Evolutionary conservation across 495 filamentous ascomycete species (phyloP).

Genomic region (Oidiodendron maius): DNA sequence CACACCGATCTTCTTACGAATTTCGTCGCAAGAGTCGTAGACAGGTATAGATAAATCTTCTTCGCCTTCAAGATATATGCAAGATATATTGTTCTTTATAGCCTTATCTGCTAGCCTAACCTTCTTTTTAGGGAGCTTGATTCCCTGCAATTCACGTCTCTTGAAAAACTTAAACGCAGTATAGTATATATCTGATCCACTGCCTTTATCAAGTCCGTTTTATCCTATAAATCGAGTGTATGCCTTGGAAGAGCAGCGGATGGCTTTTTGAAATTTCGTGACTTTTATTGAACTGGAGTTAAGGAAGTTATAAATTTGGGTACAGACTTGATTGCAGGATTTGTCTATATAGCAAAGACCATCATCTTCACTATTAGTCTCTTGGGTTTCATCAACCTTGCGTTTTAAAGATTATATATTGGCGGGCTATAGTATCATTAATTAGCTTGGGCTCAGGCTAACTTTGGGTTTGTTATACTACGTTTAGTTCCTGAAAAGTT

Average conservation of each 20-base stretch:
- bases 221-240: slow-evolving; percentile 32
- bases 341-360: too few species aligned
- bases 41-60: slow-evolving; percentile 35
- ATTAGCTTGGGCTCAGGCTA: too few species aligned
- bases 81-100: slow-evolving; percentile 25
- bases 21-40: slow-evolving; percentile 51
- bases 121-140: slow-evolving; percentile 26
- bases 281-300: too few species aligned
- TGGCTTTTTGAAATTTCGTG: slow-evolving; percentile 32
- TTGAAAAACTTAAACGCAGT: slow-evolving; percentile 33
- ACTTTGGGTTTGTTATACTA: too few species aligned
- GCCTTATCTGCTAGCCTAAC: slow-evolving; percentile 17
- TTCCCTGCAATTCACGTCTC: slow-evolving; percentile 26
- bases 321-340: too few species aligned
- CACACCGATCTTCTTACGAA: too few species aligned
- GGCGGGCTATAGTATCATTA: too few species aligned
- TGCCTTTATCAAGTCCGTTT: slow-evolving; percentile 27
- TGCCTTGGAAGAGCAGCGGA: slow-evolving; percentile 25
- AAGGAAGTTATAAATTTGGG: too few species aligned
- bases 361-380: too few species aligned
- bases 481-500: too few species aligned
- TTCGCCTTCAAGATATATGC: slow-evolving; percentile 34
- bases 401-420: too few species aligned
- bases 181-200: slow-evolving; percentile 10
- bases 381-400: too few species aligned